Evolutionary conservation across 2,329 filamentous ascomycete genomes (phyloP), one percentile per base, ranked within the genome.

Genomic region (Phialophora expanda): DNA sequence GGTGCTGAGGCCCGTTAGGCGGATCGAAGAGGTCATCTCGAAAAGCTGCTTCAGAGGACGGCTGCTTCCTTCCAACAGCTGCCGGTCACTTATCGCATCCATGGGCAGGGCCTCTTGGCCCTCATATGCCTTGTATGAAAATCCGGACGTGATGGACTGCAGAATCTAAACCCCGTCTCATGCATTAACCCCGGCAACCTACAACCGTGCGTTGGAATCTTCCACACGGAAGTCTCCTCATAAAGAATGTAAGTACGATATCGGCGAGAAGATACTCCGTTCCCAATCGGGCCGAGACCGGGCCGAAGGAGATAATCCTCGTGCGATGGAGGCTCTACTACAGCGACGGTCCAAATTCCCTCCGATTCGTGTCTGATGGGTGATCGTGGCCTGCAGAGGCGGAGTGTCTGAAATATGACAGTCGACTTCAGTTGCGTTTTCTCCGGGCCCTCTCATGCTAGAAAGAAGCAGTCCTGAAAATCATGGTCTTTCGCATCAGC

Each of bases 1-100:
- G 51, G 54, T 66, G 60, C 56, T 72, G 24, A 76, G 71, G 24
- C 70, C 55, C 7, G 68, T 17, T 20, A 65, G 32, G 9, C 20
- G 53, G 51, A 34, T 32, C n/a, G 51, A 28, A 7, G 32, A 53
- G 30, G 58, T 28, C 64, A 66, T 66, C 22, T 53, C 12, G 50
- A 9, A 46, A 22, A 48, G 17, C 17, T 48, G 17, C 20, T 34
- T 34, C 9, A 34, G 44, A 48, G 20, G 44, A 48, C 17, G 14
- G 4, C 44, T 2, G 17, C 17, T 48, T 22, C 6, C 17, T 48
- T n/a, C 9, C 20, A 20, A 48, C 44, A 20, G 44, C 44, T 48
- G 2, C 17, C 17, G 2, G 44, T 48, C 17, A 8, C 20, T 48
- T 7, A 22, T 48, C 44, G 6, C 20, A 17, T 22, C 9, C 3